Percentiles rank a stretch among this genome's conserved stretches.
Conservation (phyloP, 1,284 basidiomycete species). For the Sanghuangporus weigelae region DNA sequence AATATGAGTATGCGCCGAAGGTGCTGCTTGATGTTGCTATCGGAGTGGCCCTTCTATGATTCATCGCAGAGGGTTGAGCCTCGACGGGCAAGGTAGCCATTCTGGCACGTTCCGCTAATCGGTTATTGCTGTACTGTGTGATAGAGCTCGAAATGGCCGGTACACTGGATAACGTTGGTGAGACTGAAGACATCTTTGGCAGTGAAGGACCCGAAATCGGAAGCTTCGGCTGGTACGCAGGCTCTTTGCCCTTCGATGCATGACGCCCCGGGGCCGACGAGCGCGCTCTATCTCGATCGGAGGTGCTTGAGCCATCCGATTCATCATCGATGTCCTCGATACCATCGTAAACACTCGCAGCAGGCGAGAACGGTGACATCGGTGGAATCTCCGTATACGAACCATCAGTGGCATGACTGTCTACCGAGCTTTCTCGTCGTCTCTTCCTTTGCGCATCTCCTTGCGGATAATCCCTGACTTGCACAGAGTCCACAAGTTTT, state of each 20-base stretch:
- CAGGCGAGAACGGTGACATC: slow-evolving; percentile 2
- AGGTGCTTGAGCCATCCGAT: not conserved
- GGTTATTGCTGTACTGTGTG: slow-evolving; percentile 2
- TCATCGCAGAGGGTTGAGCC: not conserved
- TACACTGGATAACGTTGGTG: not conserved
- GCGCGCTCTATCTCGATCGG: not conserved
- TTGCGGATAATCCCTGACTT: not conserved
- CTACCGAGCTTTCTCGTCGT: not conserved
- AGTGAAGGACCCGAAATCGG: not conserved
- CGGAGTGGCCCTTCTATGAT: not conserved
- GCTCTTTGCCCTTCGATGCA: not conserved
- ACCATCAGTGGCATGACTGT: not conserved
- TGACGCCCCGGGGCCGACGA: not conserved
- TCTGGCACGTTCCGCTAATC: slow-evolving; percentile 6
- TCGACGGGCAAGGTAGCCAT: not conserved
- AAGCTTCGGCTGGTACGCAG: not conserved
- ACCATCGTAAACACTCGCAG: not conserved
- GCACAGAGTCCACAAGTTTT: not conserved
- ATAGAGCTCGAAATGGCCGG: not conserved
- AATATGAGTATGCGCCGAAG: not conserved
- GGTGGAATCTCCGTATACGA: slow-evolving; percentile 1
- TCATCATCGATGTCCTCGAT: not conserved
- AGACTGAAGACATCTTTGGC: not conserved
- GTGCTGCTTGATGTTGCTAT: not conserved
- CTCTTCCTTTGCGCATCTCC: not conserved